Percentiles rank a stretch among this genome's conserved stretches.
phyloP scores from a whole-genome alignment of 2,329 filamentous ascomycete species.

The Diaporthe destruens region DNA sequence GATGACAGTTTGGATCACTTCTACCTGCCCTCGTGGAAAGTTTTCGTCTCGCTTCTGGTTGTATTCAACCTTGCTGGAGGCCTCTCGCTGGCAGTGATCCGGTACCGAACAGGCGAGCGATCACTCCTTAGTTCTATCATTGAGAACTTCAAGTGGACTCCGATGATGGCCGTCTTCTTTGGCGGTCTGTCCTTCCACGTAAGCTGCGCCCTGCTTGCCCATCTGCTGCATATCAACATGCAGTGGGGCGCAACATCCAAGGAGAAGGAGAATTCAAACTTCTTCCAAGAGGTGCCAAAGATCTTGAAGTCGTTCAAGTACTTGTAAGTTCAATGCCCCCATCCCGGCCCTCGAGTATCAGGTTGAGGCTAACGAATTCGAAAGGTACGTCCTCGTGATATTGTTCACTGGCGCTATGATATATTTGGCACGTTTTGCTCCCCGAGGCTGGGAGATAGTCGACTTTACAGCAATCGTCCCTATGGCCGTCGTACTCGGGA shows the following conservation, averaged over 20 bases:
- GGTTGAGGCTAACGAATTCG: background rate
- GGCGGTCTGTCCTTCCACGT: conserved; percentile 58
- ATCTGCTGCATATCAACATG: conserved; percentile 57
- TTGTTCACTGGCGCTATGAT: conserved; percentile 60
- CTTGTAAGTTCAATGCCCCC: conserved; percentile 60
- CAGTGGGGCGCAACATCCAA: conserved; percentile 68
- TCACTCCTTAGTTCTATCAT: conserved; percentile 59
- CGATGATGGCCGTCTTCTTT: conserved; percentile 62
- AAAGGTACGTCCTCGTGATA: conserved; percentile 39
- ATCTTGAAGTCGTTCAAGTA: conserved; percentile 66
- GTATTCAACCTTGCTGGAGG: conserved; percentile 74
- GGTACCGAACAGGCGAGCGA: conserved; percentile 71
- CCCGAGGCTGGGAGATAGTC: conserved; percentile 66
- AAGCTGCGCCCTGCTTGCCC: conserved; percentile 54
- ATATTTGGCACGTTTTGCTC: conserved; percentile 58
- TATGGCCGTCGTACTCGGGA: conserved; percentile 62
- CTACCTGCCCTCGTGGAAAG: conserved; percentile 75
- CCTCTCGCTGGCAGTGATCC: conserved; percentile 69
- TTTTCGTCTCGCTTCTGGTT: conserved; percentile 72
- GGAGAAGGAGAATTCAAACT: conserved; percentile 67
- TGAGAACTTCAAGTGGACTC: conserved; percentile 73
- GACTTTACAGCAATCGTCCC: conserved; percentile 71
- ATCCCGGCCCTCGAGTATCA: background rate
- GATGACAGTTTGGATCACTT: conserved; percentile 74
- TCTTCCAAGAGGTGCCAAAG: conserved; percentile 68